Conservation (phyloP, 441 rosid genomes). For the Erodium moschatum region DNA sequence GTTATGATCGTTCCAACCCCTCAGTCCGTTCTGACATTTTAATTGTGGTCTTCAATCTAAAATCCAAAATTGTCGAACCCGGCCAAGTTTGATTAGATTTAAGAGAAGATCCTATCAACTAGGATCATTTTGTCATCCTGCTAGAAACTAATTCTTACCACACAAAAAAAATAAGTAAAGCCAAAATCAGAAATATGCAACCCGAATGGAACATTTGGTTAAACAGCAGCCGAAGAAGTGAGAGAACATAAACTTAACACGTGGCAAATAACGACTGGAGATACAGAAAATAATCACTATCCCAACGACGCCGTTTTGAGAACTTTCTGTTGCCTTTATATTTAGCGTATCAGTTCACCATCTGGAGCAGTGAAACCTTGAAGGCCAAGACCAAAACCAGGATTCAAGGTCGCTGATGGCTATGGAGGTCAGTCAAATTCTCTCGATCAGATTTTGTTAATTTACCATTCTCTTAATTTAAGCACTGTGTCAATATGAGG, state of each 20-base stretch:
- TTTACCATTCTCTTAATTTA: not conserved
- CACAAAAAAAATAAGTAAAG: too few species aligned
- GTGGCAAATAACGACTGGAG: not conserved
- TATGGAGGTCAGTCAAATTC: not conserved
- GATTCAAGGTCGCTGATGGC: not conserved
- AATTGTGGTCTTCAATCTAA: too few species aligned
- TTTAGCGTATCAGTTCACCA: not conserved
- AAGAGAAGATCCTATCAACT: too few species aligned
- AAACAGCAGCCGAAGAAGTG: not conserved
- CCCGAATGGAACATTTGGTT: too few species aligned
- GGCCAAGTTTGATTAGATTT: too few species aligned
- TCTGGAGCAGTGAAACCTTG: not conserved
- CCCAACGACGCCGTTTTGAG: not conserved
- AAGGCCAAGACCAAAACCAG: not conserved
- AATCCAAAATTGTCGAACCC: too few species aligned
- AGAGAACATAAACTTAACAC: not conserved
- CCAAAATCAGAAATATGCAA: too few species aligned
- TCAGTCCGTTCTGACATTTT: too few species aligned
- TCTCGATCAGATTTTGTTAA: not conserved
- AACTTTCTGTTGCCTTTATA: not conserved
- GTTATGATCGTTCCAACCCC: too few species aligned
- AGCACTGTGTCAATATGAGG: not conserved
- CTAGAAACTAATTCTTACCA: too few species aligned
- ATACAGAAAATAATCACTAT: not conserved
- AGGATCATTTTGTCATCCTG: too few species aligned